Evolutionary conservation across 2,329 filamentous ascomycete species (phyloP).

Genomic region (Periconia sp.): DNA sequence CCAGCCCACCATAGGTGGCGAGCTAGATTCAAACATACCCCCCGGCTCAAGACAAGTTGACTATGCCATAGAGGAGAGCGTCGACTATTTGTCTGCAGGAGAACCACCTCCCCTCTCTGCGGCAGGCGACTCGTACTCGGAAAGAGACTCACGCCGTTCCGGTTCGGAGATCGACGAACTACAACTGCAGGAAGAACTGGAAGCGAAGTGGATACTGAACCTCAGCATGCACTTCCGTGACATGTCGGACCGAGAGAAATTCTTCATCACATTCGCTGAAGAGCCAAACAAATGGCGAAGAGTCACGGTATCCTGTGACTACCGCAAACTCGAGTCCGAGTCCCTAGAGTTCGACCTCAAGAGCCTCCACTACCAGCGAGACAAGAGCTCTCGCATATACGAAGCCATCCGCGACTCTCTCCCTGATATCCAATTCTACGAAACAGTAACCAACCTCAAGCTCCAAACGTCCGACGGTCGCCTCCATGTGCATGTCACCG

Average conservation of each 20-base stretch:
- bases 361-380: conserved; percentile 79
- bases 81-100: conserved; percentile 28
- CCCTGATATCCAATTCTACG: conserved; percentile 92
- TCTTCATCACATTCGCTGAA: conserved; percentile 94
- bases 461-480: conserved; percentile 86
- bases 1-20: conserved; percentile 38
- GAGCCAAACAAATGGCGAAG: conserved; percentile 79
- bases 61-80: conserved; percentile 30
- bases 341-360: conserved; percentile 87
- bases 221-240: conserved; percentile 98
- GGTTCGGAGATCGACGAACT: conserved; percentile 58
- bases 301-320: conserved; percentile 93
- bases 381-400: conserved; percentile 93
- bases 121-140: conserved; percentile 34
- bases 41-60: conserved; percentile 44
- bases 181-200: conserved; percentile 79
- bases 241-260: conserved; percentile 91
- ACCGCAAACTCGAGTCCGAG: conserved; percentile 76
- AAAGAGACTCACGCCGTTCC: conserved; percentile 40
- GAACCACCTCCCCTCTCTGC: conserved; percentile 33
- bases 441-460: conserved; percentile 94
- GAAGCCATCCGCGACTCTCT: conserved; percentile 92
- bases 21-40: conserved; percentile 38
- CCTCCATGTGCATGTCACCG: conserved; percentile 95
- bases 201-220: conserved; percentile 92